Evolutionary conservation across 495 filamentous ascomycete genomes (phyloP).

Genomic region (Daldinia bambusicola): DNA sequence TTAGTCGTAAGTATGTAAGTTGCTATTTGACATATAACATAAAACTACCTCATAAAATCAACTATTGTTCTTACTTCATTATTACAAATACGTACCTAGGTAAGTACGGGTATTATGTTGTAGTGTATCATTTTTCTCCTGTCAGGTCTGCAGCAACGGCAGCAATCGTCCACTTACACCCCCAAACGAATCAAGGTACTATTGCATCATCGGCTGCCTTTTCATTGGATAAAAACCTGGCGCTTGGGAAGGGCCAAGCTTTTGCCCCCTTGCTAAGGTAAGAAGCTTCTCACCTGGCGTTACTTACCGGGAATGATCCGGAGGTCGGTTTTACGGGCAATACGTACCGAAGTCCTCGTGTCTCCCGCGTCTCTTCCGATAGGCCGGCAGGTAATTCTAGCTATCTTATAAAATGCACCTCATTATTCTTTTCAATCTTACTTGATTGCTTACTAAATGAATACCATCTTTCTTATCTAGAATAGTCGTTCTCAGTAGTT

Average conservation of each 20-base stretch:
- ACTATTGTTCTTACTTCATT: too few relatives aligned
- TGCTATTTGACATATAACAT: too few relatives aligned
- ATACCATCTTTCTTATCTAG: too few relatives aligned
- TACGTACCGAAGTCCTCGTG: conserved; percentile 1
- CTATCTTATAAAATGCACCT: not conserved
- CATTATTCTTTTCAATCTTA: too few relatives aligned
- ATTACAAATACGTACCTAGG: too few relatives aligned
- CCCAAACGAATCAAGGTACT: conserved; percentile 20
- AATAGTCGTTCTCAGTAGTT: too few relatives aligned
- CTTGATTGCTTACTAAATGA: too few relatives aligned
- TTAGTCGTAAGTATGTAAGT: too few relatives aligned
- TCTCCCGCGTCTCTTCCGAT: conserved; percentile 1
- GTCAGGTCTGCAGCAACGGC: conserved; percentile 17
- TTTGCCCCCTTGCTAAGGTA: conserved; percentile 14
- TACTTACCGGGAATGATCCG: conserved; percentile 7
- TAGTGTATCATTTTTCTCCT: conserved; percentile 12
- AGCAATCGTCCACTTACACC: conserved; percentile 10
- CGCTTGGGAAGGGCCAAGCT: conserved; percentile 30
- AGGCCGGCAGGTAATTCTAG: not conserved
- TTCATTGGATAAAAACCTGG: conserved; percentile 30
- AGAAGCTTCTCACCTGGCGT: conserved; percentile 9
- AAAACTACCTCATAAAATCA: too few relatives aligned
- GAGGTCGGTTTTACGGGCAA: conserved; percentile 7
- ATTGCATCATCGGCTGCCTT: conserved; percentile 41
- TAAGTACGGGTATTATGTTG: too few relatives aligned